These are phyloP conservation scores for Wickerhamiella vanderwaltii DNA, from an alignment of 805 yeast genomes.

Conservation along the genomic window DNA sequence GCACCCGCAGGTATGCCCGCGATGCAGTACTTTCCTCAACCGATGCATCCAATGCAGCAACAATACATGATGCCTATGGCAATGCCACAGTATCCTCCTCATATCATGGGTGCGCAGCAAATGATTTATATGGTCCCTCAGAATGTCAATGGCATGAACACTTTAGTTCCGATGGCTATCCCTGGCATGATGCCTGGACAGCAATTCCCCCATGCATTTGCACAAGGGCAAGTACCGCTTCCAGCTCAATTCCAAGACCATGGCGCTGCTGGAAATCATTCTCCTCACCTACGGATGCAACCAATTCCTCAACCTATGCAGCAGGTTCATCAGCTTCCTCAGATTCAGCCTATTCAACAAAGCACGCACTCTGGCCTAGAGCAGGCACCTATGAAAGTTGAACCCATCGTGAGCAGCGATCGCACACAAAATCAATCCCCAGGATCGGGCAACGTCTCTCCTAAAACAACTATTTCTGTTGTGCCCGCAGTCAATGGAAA, in stretches of 20 bases:
- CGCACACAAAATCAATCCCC: no score
- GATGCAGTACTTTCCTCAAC: constrained; percentile 1
- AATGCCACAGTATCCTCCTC: background rate
- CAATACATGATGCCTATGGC: constrained; percentile 6
- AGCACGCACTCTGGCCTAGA: no score
- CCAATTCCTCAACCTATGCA: constrained; percentile 10
- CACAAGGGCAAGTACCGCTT: no score
- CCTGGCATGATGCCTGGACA: background rate
- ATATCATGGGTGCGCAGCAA: background rate
- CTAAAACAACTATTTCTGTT: no score
- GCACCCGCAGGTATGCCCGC: background rate
- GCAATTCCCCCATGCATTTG: background rate
- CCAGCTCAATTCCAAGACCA: background rate
- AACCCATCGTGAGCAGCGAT: no score
- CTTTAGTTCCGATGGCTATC: constrained; percentile 4
- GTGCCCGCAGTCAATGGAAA: no score
- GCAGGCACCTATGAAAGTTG: no score
- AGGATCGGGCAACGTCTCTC: no score
- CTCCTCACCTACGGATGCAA: no score
- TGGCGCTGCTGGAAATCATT: no score
- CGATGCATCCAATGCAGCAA: constrained; percentile 1
- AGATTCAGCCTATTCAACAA: background rate
- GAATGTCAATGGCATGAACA: constrained; percentile 1
- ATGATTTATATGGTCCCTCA: constrained; percentile 7
- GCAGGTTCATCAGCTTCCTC: background rate